phyloP scores from a whole-genome alignment of 768 basidiomycete species.

The Naematelia encephala region DNA sequence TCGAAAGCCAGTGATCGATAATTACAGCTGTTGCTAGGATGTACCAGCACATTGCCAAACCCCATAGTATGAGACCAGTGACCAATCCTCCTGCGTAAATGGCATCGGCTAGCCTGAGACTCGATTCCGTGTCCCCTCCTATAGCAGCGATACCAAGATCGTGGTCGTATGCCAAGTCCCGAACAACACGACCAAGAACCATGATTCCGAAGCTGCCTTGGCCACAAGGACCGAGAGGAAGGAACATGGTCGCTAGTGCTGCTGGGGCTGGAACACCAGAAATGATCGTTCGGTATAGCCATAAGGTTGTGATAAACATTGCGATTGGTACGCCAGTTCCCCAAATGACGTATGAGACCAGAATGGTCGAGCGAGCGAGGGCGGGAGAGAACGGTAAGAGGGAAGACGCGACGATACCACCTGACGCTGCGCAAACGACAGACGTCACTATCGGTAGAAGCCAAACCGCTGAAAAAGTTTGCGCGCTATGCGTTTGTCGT shows the following conservation, averaged over 20 bases:
- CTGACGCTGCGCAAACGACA: conserved; percentile 67
- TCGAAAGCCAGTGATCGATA: conserved; percentile 17
- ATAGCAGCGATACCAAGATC: conserved; percentile 8
- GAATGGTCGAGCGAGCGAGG: conserved; percentile 60
- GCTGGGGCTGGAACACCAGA: conserved; percentile 18
- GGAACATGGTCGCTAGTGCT: conserved; percentile 56
- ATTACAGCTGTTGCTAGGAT: conserved; percentile 34
- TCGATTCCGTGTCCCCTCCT: not conserved
- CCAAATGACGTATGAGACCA: conserved; percentile 56
- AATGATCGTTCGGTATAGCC: conserved; percentile 61
- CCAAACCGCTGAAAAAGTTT: conserved; percentile 64
- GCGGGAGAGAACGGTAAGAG: conserved; percentile 55
- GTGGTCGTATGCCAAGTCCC: conserved; percentile 23
- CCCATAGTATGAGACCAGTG: conserved; percentile 46
- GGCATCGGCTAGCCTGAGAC: conserved; percentile 23
- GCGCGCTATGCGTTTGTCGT: conserved; percentile 60
- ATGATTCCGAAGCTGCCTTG: conserved; percentile 57
- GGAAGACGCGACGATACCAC: conserved; percentile 60
- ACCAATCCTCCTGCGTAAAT: conserved; percentile 33
- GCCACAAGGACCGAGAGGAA: conserved; percentile 71
- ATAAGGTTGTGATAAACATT: conserved; percentile 65
- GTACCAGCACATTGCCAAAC: conserved; percentile 46
- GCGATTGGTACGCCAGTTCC: conserved; percentile 61
- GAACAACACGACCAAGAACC: conserved; percentile 31
- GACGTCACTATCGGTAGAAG: conserved; percentile 72